Base-by-base conservation (phyloP, 192 early-diverging fungal genomes). In the Globomyces pollinis-pini region DNA sequence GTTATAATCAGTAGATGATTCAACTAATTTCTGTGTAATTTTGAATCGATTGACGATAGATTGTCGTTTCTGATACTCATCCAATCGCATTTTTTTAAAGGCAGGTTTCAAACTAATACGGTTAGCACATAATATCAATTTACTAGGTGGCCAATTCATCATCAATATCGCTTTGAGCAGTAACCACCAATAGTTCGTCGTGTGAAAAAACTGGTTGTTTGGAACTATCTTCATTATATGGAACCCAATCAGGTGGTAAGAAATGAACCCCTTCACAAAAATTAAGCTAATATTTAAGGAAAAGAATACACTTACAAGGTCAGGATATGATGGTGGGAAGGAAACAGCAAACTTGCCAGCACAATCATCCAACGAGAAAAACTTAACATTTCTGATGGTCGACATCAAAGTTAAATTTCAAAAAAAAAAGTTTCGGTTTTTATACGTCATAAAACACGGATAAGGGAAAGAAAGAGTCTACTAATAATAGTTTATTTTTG, bases 231-330 rank as follows among this genome's bases (percentile, higher is more conserved):
- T 81, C 54, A 31, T 89, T 93, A 62, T 72, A 86, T 2, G 86
- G 79, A 51, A 92, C 73, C 95, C 95, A 98, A 64, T 95, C 88
- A 2, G 88, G 77, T 6, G 87, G 79, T 8, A 93, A 92, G 83
- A 98, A 98, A 69, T 98, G 96, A 24, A 98, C 95, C 0, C 93
- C 93, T 68, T 98, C 94, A 38, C 87, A 88, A 67, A 90, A 90
- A 70, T 98, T 98, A 67, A 94, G 86, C 72, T 88, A 45, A 15
- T 35, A 64, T 53, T 39, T 60, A 28, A 18, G 39, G 45, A 57
- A 16, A n/a, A n/a, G n/a, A 84, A 85, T 24, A 93, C 95, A 38
- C 96, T 93, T 64, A 96, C 96, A 70, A 98, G 96, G 15, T 93
- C 95, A 0, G 89, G 95, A 67, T 96, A 98, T 9, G 89, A 85